Percentiles rank a stretch among this genome's conserved stretches.
These are phyloP conservation scores for Cinnamomum micranthum DNA, from an alignment of 164 flowering plant species.

Conservation along the genomic window DNA sequence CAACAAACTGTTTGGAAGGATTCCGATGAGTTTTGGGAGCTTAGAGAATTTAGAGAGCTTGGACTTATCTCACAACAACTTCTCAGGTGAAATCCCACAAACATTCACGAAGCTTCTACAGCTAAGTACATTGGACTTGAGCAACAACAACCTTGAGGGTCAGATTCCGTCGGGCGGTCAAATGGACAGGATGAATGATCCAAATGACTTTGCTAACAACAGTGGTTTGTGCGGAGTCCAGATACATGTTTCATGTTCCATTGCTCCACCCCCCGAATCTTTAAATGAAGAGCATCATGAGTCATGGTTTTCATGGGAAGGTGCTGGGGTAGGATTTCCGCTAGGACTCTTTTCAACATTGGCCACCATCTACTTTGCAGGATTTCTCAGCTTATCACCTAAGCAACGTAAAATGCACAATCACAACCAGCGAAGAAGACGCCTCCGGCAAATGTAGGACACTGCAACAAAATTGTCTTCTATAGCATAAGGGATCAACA, in stretches of 20 bases:
- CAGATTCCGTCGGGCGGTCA: constrained; percentile 35
- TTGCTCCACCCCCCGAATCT: background rate
- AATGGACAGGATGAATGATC: constrained; percentile 40
- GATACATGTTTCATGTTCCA: constrained; percentile 32
- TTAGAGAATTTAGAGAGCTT: constrained; percentile 38
- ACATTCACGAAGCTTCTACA: constrained; percentile 28
- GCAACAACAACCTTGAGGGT: constrained; percentile 37
- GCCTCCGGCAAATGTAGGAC: background rate
- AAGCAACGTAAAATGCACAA: background rate
- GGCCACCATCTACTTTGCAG: background rate
- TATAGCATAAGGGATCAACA: background rate
- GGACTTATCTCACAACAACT: constrained; percentile 39
- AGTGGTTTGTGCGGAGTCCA: constrained; percentile 47
- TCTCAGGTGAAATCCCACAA: constrained; percentile 45
- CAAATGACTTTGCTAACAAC: constrained; percentile 36
- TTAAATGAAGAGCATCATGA: constrained; percentile 7
- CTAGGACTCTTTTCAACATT: constrained; percentile 21
- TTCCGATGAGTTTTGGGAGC: constrained; percentile 37
- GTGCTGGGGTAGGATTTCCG: constrained; percentile 35
- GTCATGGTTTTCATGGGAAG: constrained; percentile 35
- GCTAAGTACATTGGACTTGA: constrained; percentile 30
- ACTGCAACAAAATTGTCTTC: background rate
- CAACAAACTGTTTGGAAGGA: constrained; percentile 34
- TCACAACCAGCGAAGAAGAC: background rate
- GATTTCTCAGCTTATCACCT: background rate